phyloP scores from a whole-genome alignment of 495 filamentous ascomycete species.

The Lasiosphaeria hispida region DNA sequence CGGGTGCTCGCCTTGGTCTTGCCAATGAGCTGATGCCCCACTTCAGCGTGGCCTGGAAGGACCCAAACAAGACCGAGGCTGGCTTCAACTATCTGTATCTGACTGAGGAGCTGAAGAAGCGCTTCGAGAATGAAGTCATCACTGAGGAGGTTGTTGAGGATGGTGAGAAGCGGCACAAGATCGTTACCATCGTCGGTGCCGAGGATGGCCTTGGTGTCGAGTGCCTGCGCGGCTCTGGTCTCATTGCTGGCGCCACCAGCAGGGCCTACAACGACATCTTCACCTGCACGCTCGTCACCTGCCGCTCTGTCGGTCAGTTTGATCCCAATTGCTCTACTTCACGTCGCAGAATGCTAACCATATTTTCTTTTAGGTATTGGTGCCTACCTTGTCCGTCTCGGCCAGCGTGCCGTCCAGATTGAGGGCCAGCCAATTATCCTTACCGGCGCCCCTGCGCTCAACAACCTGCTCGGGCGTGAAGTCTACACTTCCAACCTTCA shows the following conservation, averaged over 20 bases:
- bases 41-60: conserved; percentile 96
- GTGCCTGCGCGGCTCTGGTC: conserved; percentile 92
- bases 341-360: conserved; percentile 24
- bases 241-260: conserved; percentile 97
- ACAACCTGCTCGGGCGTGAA: conserved; percentile 96
- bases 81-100: conserved; percentile 99
- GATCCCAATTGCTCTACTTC: neutral
- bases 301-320: conserved; percentile 80
- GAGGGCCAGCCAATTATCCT: conserved; percentile 99
- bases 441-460: conserved; percentile 94
- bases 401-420: conserved; percentile 97
- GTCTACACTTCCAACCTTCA: conserved; percentile 99
- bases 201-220: conserved; percentile 97
- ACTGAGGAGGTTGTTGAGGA: conserved; percentile 82
- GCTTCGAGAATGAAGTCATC: conserved; percentile 87
- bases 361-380: conserved; percentile 65
- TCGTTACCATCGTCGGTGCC: conserved; percentile 88
- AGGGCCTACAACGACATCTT: conserved; percentile 98
- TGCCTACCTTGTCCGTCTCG: conserved; percentile 95
- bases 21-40: conserved; percentile 96
- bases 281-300: conserved; percentile 96
- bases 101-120: conserved; percentile 78
- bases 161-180: conserved; percentile 89
- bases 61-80: conserved; percentile 74
- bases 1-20: conserved; percentile 96